Evolutionary conservation across 108 stramenopile species (phyloP), one percentile per base, ranked within the genome.

Genomic region (Skeletonema tropicum): DNA sequence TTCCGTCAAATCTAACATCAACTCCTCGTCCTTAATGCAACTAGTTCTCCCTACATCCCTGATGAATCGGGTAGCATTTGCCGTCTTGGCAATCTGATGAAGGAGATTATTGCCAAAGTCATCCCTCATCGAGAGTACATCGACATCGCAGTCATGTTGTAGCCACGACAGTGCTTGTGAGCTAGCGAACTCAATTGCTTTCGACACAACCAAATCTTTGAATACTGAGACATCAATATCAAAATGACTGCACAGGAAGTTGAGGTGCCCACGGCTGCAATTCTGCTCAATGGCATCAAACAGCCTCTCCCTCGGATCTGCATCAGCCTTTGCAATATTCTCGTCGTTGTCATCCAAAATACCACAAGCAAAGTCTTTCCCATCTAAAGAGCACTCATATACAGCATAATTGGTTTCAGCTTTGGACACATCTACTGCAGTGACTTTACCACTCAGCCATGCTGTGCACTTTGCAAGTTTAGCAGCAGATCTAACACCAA

Each of bases 241-340:
- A 2, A 48, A 68, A 26, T 31, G 48, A 5, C 15, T 25, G 5
- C 32, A 30, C 3, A 68, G 31, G 45, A 31, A 68, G 9, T 30
- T 32, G 12, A 68, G 31, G 15, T 68, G 66, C 13, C 32, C 5
- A 1, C 45, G 66, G n/a, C 45, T 46, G 29, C 66, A 68, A 52
- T 68, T 41, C 31, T 68, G 66, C 25, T 25, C 25, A 12, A 68
- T 68, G 3, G 66, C 66, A 42, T 68, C 66, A 55, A 68, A 68
- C n/a, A 68, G 26, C 15, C 66, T 68, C 31, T 49, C 32, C 14
- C 66, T 68, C 32, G 66, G 66, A 3, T 68, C 66, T 29, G 48
- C 30, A 31, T 68, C 26, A 19, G 14, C 31, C 9, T 10, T 13
- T 14, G 66, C 66, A 55, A 68, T 52, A 8, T 52, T 3, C 17